Percentiles rank a stretch among this genome's conserved stretches.
phyloP scores from a whole-genome alignment of 345 rosid genomes.

The Lepidium didymum region DNA sequence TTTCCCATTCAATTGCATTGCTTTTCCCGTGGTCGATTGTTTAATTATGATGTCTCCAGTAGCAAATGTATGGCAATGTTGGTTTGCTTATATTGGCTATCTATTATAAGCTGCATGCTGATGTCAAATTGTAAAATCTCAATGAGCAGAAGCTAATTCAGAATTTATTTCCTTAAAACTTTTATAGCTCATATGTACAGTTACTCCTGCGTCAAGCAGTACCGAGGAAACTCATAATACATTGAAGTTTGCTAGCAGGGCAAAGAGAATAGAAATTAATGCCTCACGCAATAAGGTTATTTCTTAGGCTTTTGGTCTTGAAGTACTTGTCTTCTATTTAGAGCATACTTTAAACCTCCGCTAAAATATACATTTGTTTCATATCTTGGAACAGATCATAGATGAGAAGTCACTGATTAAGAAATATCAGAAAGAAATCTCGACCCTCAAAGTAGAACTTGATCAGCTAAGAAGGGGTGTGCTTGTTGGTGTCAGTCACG shows the following conservation, averaged over 20 bases:
- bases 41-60: background rate
- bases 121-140: background rate
- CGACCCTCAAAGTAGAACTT: conserved; percentile 81
- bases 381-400: conserved; percentile 43
- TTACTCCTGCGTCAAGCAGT: conserved; percentile 97
- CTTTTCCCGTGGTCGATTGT: background rate
- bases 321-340: background rate
- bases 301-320: background rate
- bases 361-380: conserved; percentile 1
- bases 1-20: conserved; percentile 7
- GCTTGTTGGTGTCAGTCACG: conserved; percentile 84
- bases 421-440: conserved; percentile 95
- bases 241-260: conserved; percentile 94
- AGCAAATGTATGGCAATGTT: background rate
- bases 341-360: background rate
- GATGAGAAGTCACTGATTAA: conserved; percentile 97
- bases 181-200: conserved; percentile 90
- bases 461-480: conserved; percentile 81
- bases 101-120: background rate
- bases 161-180: background rate
- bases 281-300: conserved; percentile 94
- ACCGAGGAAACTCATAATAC: conserved; percentile 98
- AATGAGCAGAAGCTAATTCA: background rate
- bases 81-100: background rate
- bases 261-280: conserved; percentile 90